These are phyloP conservation scores for Hura crepitans DNA, from an alignment of 441 rosid species.

Conservation along the genomic window DNA sequence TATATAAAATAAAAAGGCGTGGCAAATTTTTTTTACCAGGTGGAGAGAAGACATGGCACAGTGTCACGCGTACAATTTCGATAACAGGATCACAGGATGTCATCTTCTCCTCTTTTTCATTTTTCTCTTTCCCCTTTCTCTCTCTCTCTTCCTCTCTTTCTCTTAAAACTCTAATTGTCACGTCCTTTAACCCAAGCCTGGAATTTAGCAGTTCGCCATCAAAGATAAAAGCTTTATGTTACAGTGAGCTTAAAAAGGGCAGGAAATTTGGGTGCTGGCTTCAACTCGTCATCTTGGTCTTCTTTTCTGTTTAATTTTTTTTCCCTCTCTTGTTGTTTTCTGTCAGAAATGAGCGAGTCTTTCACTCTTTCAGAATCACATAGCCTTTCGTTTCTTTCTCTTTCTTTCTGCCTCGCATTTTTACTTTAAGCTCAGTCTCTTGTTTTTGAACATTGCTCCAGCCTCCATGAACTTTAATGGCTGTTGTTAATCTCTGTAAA, in stretches of 20 bases:
- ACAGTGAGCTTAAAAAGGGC: background rate
- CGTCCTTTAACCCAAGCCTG: background rate
- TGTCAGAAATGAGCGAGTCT: constrained; percentile 19
- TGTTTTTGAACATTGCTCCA: constrained; percentile 1
- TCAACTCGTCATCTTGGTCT: constrained; percentile 11
- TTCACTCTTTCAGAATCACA: constrained; percentile 14
- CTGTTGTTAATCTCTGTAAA: constrained; percentile 22
- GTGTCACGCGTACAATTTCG: constrained; percentile 15
- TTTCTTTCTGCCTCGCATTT: background rate
- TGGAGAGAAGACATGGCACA: background rate
- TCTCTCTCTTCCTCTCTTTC: background rate
- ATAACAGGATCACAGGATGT: background rate
- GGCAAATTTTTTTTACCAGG: too few relatives aligned
- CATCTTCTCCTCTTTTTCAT: background rate
- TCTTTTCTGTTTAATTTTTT: background rate
- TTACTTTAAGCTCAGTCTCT: background rate
- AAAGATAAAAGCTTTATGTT: background rate
- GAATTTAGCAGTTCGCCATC: background rate
- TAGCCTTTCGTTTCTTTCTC: background rate
- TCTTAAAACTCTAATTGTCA: too few relatives aligned
- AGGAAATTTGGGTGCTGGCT: background rate
- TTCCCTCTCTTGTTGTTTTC: constrained; percentile 10
- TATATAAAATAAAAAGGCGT: too few relatives aligned
- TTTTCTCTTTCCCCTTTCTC: background rate
- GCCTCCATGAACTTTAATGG: constrained; percentile 18